Base-by-base conservation (phyloP, 305 asterid species). In the Solanum hybrid region DNA sequence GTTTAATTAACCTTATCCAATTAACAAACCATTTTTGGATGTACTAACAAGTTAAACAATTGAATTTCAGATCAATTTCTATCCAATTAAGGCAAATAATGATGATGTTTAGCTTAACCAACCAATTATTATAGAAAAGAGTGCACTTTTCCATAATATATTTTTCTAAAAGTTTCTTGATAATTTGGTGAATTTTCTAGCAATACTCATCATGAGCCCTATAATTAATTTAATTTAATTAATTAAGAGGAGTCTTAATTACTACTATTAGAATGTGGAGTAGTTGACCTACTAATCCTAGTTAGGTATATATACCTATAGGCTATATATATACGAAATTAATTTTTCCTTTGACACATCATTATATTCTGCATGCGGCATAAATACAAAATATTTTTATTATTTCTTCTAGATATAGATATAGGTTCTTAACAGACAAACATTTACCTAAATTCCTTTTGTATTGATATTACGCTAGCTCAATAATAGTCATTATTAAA, bases 281-380 rank as follows among this genome's bases (percentile, higher is more conserved):
- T 93, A 27, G 94, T 91, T 93, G 93, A 90, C 86, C 92, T 11
- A 88, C 89, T 90, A 24, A 76, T 86, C 3, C 42, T 86, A 77
- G 90, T 91, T 91, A 37, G 69, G 66, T 66, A 69, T 66, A 19
- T 42, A 81, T 4, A 35, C 37, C 37, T 35, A 35, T 35, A 35
- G 37, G 37, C 34, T 40, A 40, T 40, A 38, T 38, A 38, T 40
- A 24, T 7, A 38, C n/a, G 66, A 13, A 80, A 73, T 29, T 29
- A 29, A 15, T 32, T 29, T 60, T 64, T 42, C 10, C 17, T 24
- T 82, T 45, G 37, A 9, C 73, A 82, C 73, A 27, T 82, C 87
- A 45, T 42, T 82, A 27, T 82, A 82, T 82, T 82, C 87, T 82
- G 64, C 87, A 82, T 82, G 87, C 87, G 45, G 24, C n/a, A 82